Conservation (phyloP, 2,329 filamentous ascomycete genomes). For the Emericellopsis atlantica region DNA sequence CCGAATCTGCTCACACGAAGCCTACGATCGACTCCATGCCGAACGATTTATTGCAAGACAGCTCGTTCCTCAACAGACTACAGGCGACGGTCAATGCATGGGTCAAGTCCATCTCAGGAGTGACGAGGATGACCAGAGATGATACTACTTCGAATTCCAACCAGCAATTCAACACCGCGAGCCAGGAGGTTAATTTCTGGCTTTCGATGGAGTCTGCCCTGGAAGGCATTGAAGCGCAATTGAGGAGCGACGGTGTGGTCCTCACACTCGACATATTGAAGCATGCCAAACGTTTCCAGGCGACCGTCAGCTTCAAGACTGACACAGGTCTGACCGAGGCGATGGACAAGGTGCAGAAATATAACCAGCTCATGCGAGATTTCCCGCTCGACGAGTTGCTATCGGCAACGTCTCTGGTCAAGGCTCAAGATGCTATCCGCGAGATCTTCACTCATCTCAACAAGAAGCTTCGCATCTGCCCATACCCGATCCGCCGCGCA, state of each 20-base stretch:
- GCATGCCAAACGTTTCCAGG: constrained; percentile 95
- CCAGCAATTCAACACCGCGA: constrained; percentile 55
- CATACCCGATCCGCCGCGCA: constrained; percentile 85
- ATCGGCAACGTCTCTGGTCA: constrained; percentile 78
- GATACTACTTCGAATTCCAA: constrained; percentile 24
- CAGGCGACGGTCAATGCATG: constrained; percentile 91
- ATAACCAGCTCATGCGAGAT: constrained; percentile 97
- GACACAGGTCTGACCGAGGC: constrained; percentile 95
- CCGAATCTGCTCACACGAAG: constrained; percentile 50
- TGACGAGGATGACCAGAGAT: constrained; percentile 89
- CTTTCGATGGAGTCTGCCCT: constrained; percentile 90
- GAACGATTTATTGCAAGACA: constrained; percentile 66
- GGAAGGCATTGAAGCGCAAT: constrained; percentile 80
- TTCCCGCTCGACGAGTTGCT: constrained; percentile 92
- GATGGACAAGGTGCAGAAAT: constrained; percentile 92
- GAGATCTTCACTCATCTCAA: constrained; percentile 92
- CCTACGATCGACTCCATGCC: constrained; percentile 73
- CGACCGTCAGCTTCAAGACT: constrained; percentile 89
- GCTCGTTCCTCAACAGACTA: constrained; percentile 82
- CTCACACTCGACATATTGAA: constrained; percentile 91
- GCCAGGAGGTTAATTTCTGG: constrained; percentile 99
- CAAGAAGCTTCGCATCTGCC: constrained; percentile 93
- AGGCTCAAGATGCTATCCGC: constrained; percentile 77
- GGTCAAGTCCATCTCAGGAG: constrained; percentile 97
- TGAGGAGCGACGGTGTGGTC: constrained; percentile 77